Base-by-base conservation (phyloP, 768 basidiomycete species). In the Agrocybe pediades region DNA sequence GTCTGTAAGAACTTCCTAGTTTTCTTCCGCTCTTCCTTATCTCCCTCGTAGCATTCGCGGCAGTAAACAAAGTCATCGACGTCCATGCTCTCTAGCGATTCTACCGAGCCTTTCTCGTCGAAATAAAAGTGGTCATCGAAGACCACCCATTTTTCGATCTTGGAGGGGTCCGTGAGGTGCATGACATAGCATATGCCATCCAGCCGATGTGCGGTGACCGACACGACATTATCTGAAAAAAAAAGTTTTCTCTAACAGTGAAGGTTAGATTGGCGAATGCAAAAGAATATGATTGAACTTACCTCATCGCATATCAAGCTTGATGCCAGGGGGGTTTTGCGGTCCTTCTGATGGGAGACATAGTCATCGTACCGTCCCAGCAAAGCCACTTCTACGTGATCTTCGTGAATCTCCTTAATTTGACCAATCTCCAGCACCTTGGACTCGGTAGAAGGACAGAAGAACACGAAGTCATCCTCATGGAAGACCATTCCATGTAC, bases 41-140 rank as follows among this genome's bases (percentile, higher is more conserved):
- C 76, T 20, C 68, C 68, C 2, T 62, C 25, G 30, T 59, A 60
- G 55, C 86, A 87, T 11, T 40, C 49, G 6, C 57, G 36, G 49
- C 85, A 88, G 9, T 47, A 60, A 4, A 58, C 29, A 13, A 83
- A 69, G 6, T 66, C 53, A 1, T 51, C 55, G 36, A 58, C 45
- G 1, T 60, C 41, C 27, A 73, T 55, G 7, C 57, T 39, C 0
- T 33, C 15, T 11, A 74, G 61, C 13, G 59, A 30, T 9, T 55
- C 55, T 13, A 62, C 45, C 15, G 43, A 40, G 6, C 62, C 58
- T 55, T 65, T 54, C 68, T 72, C 59, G 57, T 78, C 74, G 29
- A 82, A 71, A 60, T 81, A 85, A 59, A 77, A 90, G 54, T 86
- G 84, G 58, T 90, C 80, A 54, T 82, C 73, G 30, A 79, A 63